These are phyloP conservation scores for Dillenia turbinata DNA, from an alignment of 164 flowering plant species.

Conservation along the genomic window DNA sequence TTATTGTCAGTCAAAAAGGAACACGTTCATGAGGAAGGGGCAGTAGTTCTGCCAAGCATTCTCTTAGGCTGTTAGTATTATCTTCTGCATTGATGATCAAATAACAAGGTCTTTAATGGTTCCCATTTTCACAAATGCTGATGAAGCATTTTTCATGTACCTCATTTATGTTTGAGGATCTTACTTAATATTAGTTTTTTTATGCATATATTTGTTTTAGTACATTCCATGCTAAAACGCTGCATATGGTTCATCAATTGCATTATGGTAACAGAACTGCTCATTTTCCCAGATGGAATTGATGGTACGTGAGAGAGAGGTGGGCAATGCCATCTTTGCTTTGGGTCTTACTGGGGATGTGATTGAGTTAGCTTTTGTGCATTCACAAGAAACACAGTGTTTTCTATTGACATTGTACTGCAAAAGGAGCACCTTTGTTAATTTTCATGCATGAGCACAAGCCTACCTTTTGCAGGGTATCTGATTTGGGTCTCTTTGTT, in stretches of 20 bases:
- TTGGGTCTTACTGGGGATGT: background rate
- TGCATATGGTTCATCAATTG: constrained; percentile 6
- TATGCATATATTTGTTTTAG: constrained; percentile 1
- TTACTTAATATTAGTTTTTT: no score
- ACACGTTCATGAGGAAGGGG: no score
- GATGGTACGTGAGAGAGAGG: constrained; percentile 84
- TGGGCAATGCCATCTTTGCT: constrained; percentile 30
- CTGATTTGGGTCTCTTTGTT: constrained; percentile 16
- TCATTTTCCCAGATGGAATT: constrained; percentile 74
- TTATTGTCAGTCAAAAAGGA: no score
- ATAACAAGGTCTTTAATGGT: no score
- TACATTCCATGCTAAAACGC: constrained; percentile 2
- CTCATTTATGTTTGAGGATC: no score
- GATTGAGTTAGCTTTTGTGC: background rate
- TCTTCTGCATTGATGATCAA: no score
- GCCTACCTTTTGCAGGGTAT: background rate
- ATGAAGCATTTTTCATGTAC: no score
- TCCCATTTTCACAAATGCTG: no score
- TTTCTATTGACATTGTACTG: background rate
- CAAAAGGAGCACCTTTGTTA: no score
- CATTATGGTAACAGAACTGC: constrained; percentile 32
- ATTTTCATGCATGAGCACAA: no score
- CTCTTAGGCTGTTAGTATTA: no score
- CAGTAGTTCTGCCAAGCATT: no score
- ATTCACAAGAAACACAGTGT: background rate